Conservation (phyloP, 495 filamentous ascomycete genomes). For the Annulohypoxylon bovei region DNA sequence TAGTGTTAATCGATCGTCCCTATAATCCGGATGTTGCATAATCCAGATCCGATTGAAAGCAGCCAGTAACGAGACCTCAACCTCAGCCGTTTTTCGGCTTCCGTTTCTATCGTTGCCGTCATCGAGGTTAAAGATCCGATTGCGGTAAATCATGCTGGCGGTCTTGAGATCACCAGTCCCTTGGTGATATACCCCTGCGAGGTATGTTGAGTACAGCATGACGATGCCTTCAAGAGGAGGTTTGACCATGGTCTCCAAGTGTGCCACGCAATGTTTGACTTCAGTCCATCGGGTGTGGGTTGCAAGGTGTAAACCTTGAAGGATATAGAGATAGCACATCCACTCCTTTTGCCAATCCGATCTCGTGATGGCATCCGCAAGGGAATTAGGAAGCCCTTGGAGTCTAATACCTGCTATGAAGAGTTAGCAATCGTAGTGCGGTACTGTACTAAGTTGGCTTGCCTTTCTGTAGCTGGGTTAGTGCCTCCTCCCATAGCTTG, state of each 20-base stretch:
- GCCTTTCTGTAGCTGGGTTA: constrained; percentile 47
- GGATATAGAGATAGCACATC: constrained; percentile 57
- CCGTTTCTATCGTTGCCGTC: constrained; percentile 49
- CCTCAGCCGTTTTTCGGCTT: constrained; percentile 62
- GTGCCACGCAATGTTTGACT: constrained; percentile 55
- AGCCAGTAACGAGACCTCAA: constrained; percentile 80
- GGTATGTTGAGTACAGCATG: constrained; percentile 66
- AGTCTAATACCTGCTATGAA: constrained; percentile 45
- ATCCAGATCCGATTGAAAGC: constrained; percentile 86
- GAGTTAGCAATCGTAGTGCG: constrained; percentile 36
- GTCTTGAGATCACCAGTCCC: constrained; percentile 74
- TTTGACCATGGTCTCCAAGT: constrained; percentile 48
- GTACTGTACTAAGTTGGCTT: constrained; percentile 21
- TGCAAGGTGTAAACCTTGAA: constrained; percentile 58
- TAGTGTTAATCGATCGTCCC: constrained; percentile 58
- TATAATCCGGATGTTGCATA: constrained; percentile 70
- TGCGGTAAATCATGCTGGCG: constrained; percentile 74
- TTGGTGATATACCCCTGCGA: constrained; percentile 80
- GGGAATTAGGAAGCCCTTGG: constrained; percentile 40
- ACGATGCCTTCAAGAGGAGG: constrained; percentile 48
- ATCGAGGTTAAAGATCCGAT: constrained; percentile 63
- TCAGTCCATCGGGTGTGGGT: constrained; percentile 57
- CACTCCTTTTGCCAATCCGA: constrained; percentile 55
- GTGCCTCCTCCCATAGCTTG: constrained; percentile 54
- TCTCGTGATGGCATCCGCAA: constrained; percentile 58